Percentiles rank a stretch among this genome's conserved stretches.
Evolutionary conservation across 768 basidiomycete genomes (phyloP).

Genomic region (Phylloporus rhodoxanthus): DNA sequence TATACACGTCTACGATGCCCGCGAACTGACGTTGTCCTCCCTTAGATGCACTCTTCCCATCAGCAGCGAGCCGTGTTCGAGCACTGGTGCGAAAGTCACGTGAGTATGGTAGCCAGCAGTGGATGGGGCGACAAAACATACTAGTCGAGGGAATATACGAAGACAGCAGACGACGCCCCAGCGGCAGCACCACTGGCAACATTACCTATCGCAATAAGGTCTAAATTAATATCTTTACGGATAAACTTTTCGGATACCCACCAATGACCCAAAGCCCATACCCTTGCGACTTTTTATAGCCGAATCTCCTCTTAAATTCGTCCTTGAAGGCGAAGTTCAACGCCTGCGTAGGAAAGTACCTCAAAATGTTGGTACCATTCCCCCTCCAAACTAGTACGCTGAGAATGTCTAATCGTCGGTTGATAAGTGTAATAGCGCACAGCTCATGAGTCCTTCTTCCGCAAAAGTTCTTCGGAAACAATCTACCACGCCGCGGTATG

Average conservation of each 20-base stretch:
- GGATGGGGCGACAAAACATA: slow-evolving; percentile 9
- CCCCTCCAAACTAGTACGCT: slow-evolving; percentile 37
- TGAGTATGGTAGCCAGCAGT: not conserved
- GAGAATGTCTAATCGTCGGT: not conserved
- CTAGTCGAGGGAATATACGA: slow-evolving; percentile 45
- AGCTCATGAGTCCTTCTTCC: slow-evolving; percentile 33
- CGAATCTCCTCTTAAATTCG: slow-evolving; percentile 35
- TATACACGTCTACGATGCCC: slow-evolving; percentile 39
- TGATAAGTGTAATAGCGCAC: slow-evolving; percentile 21
- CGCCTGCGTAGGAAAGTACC: slow-evolving; percentile 44
- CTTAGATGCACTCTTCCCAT: slow-evolving; percentile 32
- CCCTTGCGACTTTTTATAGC: slow-evolving; percentile 33
- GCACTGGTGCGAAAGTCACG: slow-evolving; percentile 23
- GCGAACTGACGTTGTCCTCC: slow-evolving; percentile 39
- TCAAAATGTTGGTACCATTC: slow-evolving; percentile 39
- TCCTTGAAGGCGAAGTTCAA: slow-evolving; percentile 48
- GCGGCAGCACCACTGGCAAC: slow-evolving; percentile 40
- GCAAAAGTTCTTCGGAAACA: slow-evolving; percentile 31
- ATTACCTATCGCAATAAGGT: slow-evolving; percentile 28
- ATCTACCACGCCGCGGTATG: slow-evolving; percentile 34
- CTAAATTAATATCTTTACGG: not conserved
- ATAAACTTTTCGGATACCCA: slow-evolving; percentile 1
- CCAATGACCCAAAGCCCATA: slow-evolving; percentile 35
- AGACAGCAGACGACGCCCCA: slow-evolving; percentile 37
- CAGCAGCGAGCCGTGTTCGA: slow-evolving; percentile 38